A percentile compares a stretch with the other conserved stretches of the same genome.
These are phyloP conservation scores for Elongisporangium undulatum DNA, from an alignment of 352 stramenopile genomes.

Conservation along the genomic window DNA sequence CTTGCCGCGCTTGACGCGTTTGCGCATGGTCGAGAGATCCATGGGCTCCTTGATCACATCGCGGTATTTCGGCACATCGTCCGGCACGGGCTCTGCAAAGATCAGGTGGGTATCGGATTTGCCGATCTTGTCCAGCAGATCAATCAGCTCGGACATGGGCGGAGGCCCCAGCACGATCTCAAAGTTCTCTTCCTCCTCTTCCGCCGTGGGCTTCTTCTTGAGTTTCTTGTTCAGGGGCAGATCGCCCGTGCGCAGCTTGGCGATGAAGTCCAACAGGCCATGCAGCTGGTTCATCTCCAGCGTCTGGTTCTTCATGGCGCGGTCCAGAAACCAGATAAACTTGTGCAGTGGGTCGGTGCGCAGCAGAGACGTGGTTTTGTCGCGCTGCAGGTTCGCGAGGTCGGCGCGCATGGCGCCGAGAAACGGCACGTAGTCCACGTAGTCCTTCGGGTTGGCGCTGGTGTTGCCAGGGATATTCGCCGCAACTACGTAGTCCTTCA, in stretches of 20 bases:
- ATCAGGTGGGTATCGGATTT: slow-evolving; percentile 74
- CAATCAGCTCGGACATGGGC: slow-evolving; percentile 61
- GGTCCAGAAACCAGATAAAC: slow-evolving; percentile 87
- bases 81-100: slow-evolving; percentile 81
- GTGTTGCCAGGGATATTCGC: slow-evolving; percentile 66
- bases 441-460: slow-evolving; percentile 65
- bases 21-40: slow-evolving; percentile 82
- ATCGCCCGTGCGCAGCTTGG: slow-evolving; percentile 62
- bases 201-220: slow-evolving; percentile 43
- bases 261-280: slow-evolving; percentile 67
- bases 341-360: slow-evolving; percentile 81
- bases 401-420: slow-evolving; percentile 75
- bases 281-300: slow-evolving; percentile 64
- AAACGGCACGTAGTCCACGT: slow-evolving; percentile 81
- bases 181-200: slow-evolving; percentile 80
- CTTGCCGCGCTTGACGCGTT: slow-evolving; percentile 71
- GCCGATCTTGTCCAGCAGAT: slow-evolving; percentile 75
- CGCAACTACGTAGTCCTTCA: slow-evolving; percentile 67
- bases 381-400: slow-evolving; percentile 75
- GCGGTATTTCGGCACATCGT: slow-evolving; percentile 80
- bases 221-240: slow-evolving; percentile 76
- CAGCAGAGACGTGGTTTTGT: slow-evolving; percentile 66
- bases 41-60: slow-evolving; percentile 84
- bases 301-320: slow-evolving; percentile 70
- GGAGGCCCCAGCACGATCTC: slow-evolving; percentile 74